phyloP scores from a whole-genome alignment of 768 basidiomycete species.

The Chalciporus pseudorubinellus region DNA sequence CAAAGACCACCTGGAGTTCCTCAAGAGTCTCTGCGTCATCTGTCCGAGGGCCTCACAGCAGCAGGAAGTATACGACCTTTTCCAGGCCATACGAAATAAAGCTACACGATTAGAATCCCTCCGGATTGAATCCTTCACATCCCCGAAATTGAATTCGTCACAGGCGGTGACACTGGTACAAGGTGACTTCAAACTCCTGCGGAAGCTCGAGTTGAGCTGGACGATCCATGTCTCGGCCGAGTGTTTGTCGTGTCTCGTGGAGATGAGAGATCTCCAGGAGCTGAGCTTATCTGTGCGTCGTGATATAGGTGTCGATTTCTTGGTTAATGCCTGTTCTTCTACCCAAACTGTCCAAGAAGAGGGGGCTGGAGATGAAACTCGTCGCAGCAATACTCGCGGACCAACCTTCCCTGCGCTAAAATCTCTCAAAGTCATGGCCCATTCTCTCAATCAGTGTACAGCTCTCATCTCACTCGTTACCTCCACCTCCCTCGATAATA shows the following conservation, averaged over 20 bases:
- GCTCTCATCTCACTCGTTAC: constrained; percentile 23
- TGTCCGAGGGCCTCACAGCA: constrained; percentile 21
- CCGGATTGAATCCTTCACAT: constrained; percentile 22
- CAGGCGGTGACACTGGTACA: constrained; percentile 16
- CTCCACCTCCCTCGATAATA: constrained; percentile 20
- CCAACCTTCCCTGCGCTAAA: constrained; percentile 23
- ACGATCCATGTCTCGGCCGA: constrained; percentile 23
- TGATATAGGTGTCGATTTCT: constrained; percentile 16
- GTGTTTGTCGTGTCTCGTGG: constrained; percentile 19
- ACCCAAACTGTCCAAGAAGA: not conserved
- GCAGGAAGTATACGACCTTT: constrained; percentile 19
- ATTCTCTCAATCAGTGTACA: constrained; percentile 29
- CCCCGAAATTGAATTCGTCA: constrained; percentile 7
- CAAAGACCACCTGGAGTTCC: constrained; percentile 10
- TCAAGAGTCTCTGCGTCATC: constrained; percentile 23
- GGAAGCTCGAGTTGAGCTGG: constrained; percentile 24
- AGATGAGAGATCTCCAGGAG: constrained; percentile 25
- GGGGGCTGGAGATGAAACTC: not conserved
- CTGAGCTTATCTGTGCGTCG: constrained; percentile 18
- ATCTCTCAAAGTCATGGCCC: constrained; percentile 23
- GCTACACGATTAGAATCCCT: constrained; percentile 19
- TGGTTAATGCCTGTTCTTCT: constrained; percentile 9
- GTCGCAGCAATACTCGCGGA: not conserved
- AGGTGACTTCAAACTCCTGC: constrained; percentile 20
- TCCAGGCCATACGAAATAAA: constrained; percentile 23